Evolutionary conservation across 345 rosid species (phyloP), one percentile per base, ranked within the genome.

Genomic region (Punica granatum): DNA sequence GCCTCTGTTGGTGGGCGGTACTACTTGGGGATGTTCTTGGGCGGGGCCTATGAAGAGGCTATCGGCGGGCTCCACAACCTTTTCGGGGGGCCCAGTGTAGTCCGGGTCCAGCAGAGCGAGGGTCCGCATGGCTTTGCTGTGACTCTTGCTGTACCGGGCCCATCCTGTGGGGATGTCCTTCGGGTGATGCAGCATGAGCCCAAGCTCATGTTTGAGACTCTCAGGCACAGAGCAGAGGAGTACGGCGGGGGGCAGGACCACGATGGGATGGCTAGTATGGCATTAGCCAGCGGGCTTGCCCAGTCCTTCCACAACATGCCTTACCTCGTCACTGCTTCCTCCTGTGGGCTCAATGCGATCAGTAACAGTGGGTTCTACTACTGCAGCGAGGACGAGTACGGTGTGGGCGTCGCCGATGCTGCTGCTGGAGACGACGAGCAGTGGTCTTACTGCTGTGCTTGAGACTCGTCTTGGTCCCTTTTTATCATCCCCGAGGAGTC

Each of bases 21-120:
- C 79, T 90, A 66, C 70, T 51, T 95, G 87, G 99, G 99, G 69
- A 95, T 95, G 99, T 95, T 95, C 66, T 80, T 95, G 74, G 98
- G 96, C 21, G 99, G 99, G 74, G 99, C 99, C 72, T 95, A 95
- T 34, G 92, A 95, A 83, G 98, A 95, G 83, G 99, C 98, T 44
- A 86, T 95, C 62, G 99, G 99, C 49, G 99, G 99, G 71, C 70
- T 88, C 32, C 99, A 95, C 80, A 95, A 95, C 83, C 68, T 95
- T 75, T 95, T 92, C 34, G 96, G 99, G 4, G 90, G 98, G 46
- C 99, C 99, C 10, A 95, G 97, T 25, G 81, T 92, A 26, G 94
- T 95, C 12, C 84, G 90, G 2, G 94, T 92, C 30, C 83, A 77
- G 32, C 99, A 95, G 85, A 84, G 96, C 30, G 97, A 90, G 73